Conservation (phyloP, 805 yeast genomes). For the Ogataea parapolymorpha region DNA sequence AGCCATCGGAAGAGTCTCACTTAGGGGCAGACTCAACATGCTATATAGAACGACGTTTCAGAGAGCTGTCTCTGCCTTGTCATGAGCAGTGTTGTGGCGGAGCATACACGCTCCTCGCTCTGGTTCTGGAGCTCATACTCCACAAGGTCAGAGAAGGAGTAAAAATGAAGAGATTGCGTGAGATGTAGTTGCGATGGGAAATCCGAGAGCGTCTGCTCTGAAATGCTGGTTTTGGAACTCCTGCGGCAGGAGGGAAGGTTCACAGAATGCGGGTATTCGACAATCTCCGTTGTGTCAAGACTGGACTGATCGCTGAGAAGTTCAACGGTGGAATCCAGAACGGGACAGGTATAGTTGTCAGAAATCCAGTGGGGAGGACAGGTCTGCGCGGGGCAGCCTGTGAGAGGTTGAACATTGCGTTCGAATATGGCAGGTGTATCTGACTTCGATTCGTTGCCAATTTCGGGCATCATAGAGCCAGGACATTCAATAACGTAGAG, state of each 20-base stretch:
- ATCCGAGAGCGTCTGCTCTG: not conserved
- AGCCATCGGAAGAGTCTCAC: not conserved
- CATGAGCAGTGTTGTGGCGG: conserved; percentile 3
- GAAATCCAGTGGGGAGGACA: conserved; percentile 32
- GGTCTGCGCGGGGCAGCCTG: not conserved
- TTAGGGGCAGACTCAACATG: not conserved
- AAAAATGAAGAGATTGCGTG: conserved; percentile 30
- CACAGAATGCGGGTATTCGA: conserved; percentile 34
- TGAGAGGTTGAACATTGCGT: conserved; percentile 11
- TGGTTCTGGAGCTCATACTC: conserved; percentile 21
- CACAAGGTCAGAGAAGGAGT: conserved; percentile 32
- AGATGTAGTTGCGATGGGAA: not conserved
- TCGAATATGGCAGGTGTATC: conserved; percentile 10
- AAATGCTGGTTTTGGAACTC: conserved; percentile 1
- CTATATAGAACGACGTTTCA: conserved; percentile 5
- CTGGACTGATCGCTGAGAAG: conserved; percentile 57
- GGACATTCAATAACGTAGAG: not conserved
- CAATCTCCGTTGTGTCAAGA: conserved; percentile 68
- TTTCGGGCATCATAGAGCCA: not conserved
- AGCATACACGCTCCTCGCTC: conserved; percentile 3
- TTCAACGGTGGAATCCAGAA: conserved; percentile 73
- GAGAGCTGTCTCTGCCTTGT: conserved; percentile 6
- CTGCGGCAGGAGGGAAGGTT: not conserved
- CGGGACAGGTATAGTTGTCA: conserved; percentile 78
- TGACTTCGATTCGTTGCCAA: not conserved